Conservation (phyloP, 1,139 yeast species). For the Pichia sp. region DNA sequence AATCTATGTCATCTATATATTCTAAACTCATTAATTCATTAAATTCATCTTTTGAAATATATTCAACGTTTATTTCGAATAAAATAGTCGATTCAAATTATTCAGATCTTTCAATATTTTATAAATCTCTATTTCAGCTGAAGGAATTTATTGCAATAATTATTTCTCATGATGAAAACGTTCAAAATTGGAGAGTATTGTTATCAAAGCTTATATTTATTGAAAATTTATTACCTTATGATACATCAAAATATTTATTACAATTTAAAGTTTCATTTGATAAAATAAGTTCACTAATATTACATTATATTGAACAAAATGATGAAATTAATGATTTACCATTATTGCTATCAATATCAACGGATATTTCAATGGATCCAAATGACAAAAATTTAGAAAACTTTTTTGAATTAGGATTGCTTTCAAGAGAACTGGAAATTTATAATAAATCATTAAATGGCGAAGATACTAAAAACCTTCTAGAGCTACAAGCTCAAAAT, state of each 20-base stretch:
- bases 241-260: background rate
- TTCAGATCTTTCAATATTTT: background rate
- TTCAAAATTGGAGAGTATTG: constrained; percentile 3
- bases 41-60: background rate
- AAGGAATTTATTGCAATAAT: background rate
- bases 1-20: background rate
- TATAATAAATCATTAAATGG: background rate
- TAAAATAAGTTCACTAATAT: background rate
- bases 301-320: constrained; percentile 3
- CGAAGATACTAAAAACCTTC: background rate
- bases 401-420: constrained; percentile 1
- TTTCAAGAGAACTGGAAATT: constrained; percentile 8
- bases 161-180: background rate
- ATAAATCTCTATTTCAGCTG: background rate
- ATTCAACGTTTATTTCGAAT: background rate
- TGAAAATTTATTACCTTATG: constrained; percentile 2
- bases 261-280: background rate
- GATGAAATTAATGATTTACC: constrained; percentile 5
- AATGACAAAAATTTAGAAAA: background rate
- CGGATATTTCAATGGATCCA: background rate
- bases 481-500: no score
- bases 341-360: constrained; percentile 3
- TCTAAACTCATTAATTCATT: background rate
- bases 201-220: constrained; percentile 1
- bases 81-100: background rate